These are phyloP conservation scores for Vicia sativa DNA, from an alignment of 306 rosid genomes.

Conservation along the genomic window DNA sequence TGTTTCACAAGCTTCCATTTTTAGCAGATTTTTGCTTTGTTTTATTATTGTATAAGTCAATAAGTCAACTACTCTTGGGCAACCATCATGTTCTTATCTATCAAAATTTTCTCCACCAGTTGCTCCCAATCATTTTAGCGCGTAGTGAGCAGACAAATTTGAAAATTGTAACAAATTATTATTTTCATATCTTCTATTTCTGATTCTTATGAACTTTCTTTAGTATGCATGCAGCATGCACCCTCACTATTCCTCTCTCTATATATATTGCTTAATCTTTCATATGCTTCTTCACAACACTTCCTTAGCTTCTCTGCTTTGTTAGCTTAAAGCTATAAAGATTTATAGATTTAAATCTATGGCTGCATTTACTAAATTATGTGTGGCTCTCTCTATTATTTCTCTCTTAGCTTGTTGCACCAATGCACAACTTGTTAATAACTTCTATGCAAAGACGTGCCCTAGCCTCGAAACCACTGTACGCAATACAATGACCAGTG, in stretches of 20 bases:
- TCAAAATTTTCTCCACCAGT: neutral
- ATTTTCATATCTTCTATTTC: neutral
- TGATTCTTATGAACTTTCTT: neutral
- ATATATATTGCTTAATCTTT: conserved; percentile 30
- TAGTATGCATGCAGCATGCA: conserved; percentile 31
- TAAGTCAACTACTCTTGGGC: no score
- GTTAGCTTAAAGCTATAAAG: neutral
- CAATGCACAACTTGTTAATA: conserved; percentile 62
- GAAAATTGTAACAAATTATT: conserved; percentile 6
- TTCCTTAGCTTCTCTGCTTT: neutral
- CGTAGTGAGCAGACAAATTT: conserved; percentile 24
- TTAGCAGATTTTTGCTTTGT: neutral
- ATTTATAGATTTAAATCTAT: neutral
- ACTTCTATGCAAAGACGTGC: conserved; percentile 60
- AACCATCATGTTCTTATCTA: neutral
- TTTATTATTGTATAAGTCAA: no score
- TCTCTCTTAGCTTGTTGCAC: conserved; percentile 42
- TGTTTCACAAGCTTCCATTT: conserved; percentile 6
- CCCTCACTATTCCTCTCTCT: neutral
- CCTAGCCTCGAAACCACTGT: conserved; percentile 53
- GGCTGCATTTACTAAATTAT: conserved; percentile 33
- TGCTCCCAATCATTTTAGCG: neutral
- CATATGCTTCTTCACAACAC: conserved; percentile 22
- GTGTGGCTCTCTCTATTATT: conserved; percentile 30
- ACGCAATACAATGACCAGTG: conserved; percentile 48